A percentile compares a stretch with the other conserved stretches of the same genome.
These are phyloP conservation scores for Clitopilus hobsonii DNA, from an alignment of 768 basidiomycete genomes.

Conservation along the genomic window DNA sequence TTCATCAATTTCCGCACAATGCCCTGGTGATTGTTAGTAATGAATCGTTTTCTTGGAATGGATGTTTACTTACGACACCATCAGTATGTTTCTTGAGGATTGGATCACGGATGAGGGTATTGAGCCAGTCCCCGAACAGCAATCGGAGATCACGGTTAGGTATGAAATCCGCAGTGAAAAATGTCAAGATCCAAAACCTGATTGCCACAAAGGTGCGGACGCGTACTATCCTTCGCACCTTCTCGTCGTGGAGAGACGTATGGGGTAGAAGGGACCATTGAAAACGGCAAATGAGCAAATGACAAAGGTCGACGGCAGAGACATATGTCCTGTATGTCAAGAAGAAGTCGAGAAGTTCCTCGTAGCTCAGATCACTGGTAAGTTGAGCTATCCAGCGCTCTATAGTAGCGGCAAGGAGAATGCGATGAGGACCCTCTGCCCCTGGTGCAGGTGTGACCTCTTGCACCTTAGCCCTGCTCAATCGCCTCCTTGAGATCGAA, in stretches of 20 bases:
- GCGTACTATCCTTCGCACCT: slow-evolving; percentile 70
- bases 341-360: slow-evolving; percentile 87
- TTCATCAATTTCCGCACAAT: slow-evolving; percentile 82
- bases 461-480: slow-evolving; percentile 25
- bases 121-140: slow-evolving; percentile 75
- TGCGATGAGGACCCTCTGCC: slow-evolving; percentile 17
- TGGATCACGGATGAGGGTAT: slow-evolving; percentile 70
- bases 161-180: slow-evolving; percentile 86
- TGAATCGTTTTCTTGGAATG: background rate
- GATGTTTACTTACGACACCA: slow-evolving; percentile 53
- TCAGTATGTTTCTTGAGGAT: slow-evolving; percentile 60
- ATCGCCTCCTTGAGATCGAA: slow-evolving; percentile 30
- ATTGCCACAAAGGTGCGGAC: slow-evolving; percentile 89
- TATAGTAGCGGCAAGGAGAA: slow-evolving; percentile 86
- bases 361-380: slow-evolving; percentile 81
- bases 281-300: slow-evolving; percentile 81
- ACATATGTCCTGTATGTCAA: slow-evolving; percentile 89
- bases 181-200: slow-evolving; percentile 86
- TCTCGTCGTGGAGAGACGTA: slow-evolving; percentile 55
- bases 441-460: slow-evolving; percentile 18
- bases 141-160: slow-evolving; percentile 74
- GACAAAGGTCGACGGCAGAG: slow-evolving; percentile 71
- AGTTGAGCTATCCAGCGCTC: slow-evolving; percentile 92
- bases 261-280: slow-evolving; percentile 75
- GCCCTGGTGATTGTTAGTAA: slow-evolving; percentile 37